A percentile compares a stretch with the other conserved stretches of the same genome.
phyloP scores from a whole-genome alignment of 1,139 yeast species.

The Saccharomyces hybrid region DNA sequence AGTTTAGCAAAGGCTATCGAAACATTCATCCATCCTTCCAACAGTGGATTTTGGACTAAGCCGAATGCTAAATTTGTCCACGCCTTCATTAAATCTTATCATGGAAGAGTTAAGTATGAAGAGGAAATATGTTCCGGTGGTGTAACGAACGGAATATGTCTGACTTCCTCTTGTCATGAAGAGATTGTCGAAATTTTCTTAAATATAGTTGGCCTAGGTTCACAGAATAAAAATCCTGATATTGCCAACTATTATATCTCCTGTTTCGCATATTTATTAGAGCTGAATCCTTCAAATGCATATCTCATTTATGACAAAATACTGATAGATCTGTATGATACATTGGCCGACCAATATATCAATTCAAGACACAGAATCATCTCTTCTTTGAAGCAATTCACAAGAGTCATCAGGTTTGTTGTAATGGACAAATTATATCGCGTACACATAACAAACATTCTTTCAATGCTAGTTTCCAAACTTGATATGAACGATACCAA shows the following conservation, averaged over 20 bases:
- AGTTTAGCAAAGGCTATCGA: slow-evolving; percentile 62
- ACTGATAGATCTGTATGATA: slow-evolving; percentile 72
- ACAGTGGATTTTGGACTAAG: slow-evolving; percentile 76
- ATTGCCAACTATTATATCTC: slow-evolving; percentile 55
- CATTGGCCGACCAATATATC: slow-evolving; percentile 65
- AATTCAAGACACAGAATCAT: slow-evolving; percentile 77
- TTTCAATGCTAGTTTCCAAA: slow-evolving; percentile 68
- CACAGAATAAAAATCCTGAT: slow-evolving; percentile 64
- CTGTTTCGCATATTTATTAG: slow-evolving; percentile 57
- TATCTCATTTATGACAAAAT: slow-evolving; percentile 53
- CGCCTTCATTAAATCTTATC: slow-evolving; percentile 50
- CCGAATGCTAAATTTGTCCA: slow-evolving; percentile 59
- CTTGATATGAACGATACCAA: slow-evolving; percentile 82
- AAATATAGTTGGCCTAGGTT: slow-evolving; percentile 55
- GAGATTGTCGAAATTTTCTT: slow-evolving; percentile 46
- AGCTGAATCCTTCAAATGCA: slow-evolving; percentile 44
- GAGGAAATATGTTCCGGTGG: slow-evolving; percentile 15
- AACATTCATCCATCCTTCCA: slow-evolving; percentile 89
- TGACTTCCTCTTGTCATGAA: slow-evolving; percentile 43
- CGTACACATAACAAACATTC: slow-evolving; percentile 68
- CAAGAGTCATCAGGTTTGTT: slow-evolving; percentile 61
- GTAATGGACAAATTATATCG: slow-evolving; percentile 59
- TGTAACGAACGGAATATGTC: slow-evolving; percentile 36
- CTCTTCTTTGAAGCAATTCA: slow-evolving; percentile 63
- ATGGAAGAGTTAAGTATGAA: slow-evolving; percentile 50